Evolutionary conservation across 2,329 filamentous ascomycete species (phyloP).

Genomic region (Trichoderma aggressivum): DNA sequence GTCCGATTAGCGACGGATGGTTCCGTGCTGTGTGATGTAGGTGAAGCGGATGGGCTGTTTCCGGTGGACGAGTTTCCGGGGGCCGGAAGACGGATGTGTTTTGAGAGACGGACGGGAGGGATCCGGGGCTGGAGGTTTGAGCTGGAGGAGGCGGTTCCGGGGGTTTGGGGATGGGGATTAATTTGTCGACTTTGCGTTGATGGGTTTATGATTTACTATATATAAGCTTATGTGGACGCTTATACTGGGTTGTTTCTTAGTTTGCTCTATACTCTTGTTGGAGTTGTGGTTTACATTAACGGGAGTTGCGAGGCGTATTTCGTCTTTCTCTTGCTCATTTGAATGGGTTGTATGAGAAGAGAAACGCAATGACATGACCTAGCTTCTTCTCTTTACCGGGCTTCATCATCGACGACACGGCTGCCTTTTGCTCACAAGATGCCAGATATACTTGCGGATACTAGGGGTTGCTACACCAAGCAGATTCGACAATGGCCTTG

Average conservation of each 20-base stretch:
- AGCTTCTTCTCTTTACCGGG: not conserved
- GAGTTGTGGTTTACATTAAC: no score
- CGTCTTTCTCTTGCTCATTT: no score
- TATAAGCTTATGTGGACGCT: not conserved
- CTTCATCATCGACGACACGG: not conserved
- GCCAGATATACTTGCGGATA: not conserved
- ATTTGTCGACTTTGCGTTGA: not conserved
- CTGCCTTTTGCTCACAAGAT: not conserved
- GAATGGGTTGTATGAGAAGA: no score
- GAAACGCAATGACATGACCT: not conserved
- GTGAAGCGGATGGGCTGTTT: not conserved
- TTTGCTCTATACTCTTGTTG: not conserved
- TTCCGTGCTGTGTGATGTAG: not conserved
- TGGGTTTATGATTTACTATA: not conserved
- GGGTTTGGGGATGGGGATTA: not conserved
- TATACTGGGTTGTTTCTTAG: not conserved
- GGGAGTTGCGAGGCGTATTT: not conserved
- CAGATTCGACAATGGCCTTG: not conserved
- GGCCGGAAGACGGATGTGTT: not conserved
- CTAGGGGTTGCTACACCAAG: not conserved
- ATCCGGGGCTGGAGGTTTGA: not conserved
- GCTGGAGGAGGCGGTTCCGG: not conserved
- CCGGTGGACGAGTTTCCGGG: not conserved
- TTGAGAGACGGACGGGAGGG: not conserved
- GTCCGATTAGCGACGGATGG: not conserved